phyloP scores from a whole-genome alignment of 805 yeast species.

The Pichia pseudocactophila region DNA sequence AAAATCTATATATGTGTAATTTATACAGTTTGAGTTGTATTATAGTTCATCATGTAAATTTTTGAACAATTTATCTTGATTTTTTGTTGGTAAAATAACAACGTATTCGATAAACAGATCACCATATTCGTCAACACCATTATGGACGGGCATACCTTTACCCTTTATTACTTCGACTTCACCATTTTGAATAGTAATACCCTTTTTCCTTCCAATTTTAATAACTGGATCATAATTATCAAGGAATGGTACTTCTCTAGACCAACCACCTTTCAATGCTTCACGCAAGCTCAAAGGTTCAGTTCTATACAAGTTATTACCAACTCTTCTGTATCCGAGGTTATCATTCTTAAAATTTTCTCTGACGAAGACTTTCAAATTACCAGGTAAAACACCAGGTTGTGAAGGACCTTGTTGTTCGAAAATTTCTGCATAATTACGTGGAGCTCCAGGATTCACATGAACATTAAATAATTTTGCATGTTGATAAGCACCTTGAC shows the following conservation, averaged over 20 bases:
- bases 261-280: slow-evolving; percentile 77
- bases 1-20: neutral
- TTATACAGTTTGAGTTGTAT: neutral
- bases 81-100: slow-evolving; percentile 37
- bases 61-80: slow-evolving; percentile 10
- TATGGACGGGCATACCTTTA: slow-evolving; percentile 75
- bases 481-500: slow-evolving; percentile 53
- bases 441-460: slow-evolving; percentile 61
- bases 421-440: slow-evolving; percentile 48
- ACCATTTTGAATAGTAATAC: slow-evolving; percentile 50
- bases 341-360: slow-evolving; percentile 45
- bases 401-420: slow-evolving; percentile 75
- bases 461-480: slow-evolving; percentile 50
- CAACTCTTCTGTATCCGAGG: slow-evolving; percentile 81
- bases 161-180: slow-evolving; percentile 64
- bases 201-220: slow-evolving; percentile 38
- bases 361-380: slow-evolving; percentile 49
- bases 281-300: slow-evolving; percentile 69
- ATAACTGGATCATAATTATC: slow-evolving; percentile 47
- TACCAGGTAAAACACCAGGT: slow-evolving; percentile 81
- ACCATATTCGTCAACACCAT: slow-evolving; percentile 45
- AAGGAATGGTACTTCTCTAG: slow-evolving; percentile 53
- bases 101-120: slow-evolving; percentile 43
- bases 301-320: slow-evolving; percentile 64
- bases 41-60: slow-evolving; percentile 26